Conservation (phyloP, 768 basidiomycete genomes). For the Boletales sp. region DNA sequence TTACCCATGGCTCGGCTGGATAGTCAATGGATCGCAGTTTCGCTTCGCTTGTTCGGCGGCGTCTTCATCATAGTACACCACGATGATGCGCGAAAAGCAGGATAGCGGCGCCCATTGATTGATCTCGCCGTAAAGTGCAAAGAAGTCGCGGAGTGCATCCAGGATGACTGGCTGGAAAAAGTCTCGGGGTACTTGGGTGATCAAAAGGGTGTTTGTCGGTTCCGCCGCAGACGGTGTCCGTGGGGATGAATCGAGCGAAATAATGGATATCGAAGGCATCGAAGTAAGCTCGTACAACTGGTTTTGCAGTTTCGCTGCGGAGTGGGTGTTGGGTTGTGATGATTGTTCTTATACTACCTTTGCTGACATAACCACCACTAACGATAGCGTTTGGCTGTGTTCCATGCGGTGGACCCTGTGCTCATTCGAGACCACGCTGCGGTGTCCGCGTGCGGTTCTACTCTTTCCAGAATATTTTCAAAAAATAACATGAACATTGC, state of each 20-base stretch:
- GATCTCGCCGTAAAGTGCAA: slow-evolving; percentile 74
- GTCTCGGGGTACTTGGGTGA: slow-evolving; percentile 69
- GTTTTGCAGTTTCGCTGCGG: not conserved
- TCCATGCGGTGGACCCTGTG: slow-evolving; percentile 1
- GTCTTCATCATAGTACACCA: slow-evolving; percentile 68
- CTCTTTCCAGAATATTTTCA: slow-evolving; percentile 15
- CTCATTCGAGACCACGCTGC: slow-evolving; percentile 2
- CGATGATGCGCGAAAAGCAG: slow-evolving; percentile 75
- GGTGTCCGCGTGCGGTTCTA: slow-evolving; percentile 4
- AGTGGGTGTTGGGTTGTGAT: slow-evolving; percentile 2
- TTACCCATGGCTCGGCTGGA: slow-evolving; percentile 53
- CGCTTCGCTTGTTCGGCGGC: slow-evolving; percentile 66
- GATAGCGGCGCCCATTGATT: slow-evolving; percentile 87
- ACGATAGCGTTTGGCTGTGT: slow-evolving; percentile 18
- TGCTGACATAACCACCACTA: slow-evolving; percentile 19
- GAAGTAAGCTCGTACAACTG: not conserved
- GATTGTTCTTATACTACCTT: slow-evolving; percentile 6
- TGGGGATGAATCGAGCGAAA: slow-evolving; percentile 10
- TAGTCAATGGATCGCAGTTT: slow-evolving; percentile 58
- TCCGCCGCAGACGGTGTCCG: slow-evolving; percentile 3
- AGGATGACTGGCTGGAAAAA: slow-evolving; percentile 77
- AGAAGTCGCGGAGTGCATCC: slow-evolving; percentile 64
- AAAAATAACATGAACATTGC: not conserved
- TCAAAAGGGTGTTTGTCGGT: slow-evolving; percentile 78
- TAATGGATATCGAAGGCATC: slow-evolving; percentile 30